phyloP scores from a whole-genome alignment of 2,329 filamentous ascomycete genomes.

The Calonectria pseudoturangicola region DNA sequence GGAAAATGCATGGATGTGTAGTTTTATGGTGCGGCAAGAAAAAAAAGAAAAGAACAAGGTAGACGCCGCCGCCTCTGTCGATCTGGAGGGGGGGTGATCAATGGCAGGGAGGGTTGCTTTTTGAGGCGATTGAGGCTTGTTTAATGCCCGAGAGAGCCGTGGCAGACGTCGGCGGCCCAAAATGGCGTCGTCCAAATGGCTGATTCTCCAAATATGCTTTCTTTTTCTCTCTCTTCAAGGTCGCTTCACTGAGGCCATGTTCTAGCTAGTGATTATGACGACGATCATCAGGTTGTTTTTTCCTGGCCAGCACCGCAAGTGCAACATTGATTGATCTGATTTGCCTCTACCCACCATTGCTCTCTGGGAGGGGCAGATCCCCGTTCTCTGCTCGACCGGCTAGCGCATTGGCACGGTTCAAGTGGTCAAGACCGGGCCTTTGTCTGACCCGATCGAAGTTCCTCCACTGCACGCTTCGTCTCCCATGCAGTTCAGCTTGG shows the following conservation, averaged over 20 bases:
- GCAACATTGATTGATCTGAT: no score
- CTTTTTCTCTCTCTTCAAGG: background rate
- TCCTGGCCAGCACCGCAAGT: no score
- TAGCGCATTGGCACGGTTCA: slow-evolving; percentile 2
- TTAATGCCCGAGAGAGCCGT: slow-evolving; percentile 17
- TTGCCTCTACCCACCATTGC: background rate
- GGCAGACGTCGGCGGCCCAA: slow-evolving; percentile 4
- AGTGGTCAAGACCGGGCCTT: slow-evolving; percentile 16
- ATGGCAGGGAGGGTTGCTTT: background rate
- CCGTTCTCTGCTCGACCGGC: background rate
- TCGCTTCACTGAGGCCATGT: background rate
- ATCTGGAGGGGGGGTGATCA: background rate
- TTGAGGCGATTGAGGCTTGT: slow-evolving; percentile 6
- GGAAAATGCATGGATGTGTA: background rate
- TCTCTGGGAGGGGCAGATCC: background rate
- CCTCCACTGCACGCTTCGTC: slow-evolving; percentile 4
- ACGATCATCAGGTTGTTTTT: background rate
- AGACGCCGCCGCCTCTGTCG: background rate
- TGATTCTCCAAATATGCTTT: background rate
- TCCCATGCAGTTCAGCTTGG: slow-evolving; percentile 25
- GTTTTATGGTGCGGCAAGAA: background rate
- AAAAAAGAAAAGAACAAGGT: background rate
- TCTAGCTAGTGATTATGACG: background rate
- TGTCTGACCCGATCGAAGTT: slow-evolving; percentile 10
- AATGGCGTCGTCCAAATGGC: background rate